Conservation (phyloP, 768 basidiomycete species). For the Mrakia frigida region DNA sequence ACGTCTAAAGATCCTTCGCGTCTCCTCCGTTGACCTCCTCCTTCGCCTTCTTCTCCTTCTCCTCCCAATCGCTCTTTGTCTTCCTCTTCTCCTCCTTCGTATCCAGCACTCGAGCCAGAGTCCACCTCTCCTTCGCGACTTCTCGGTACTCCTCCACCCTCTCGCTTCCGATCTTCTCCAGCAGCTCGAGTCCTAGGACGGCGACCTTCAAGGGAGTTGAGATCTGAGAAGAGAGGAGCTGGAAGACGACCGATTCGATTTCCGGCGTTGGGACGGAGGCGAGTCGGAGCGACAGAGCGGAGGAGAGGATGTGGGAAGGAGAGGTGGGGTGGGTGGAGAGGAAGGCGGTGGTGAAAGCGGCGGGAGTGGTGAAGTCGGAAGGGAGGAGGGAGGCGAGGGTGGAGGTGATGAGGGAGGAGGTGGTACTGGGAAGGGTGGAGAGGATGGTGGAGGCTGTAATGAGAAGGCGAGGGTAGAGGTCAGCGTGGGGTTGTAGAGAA, state of each 20-base stretch:
- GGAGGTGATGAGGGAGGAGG: constrained; percentile 52
- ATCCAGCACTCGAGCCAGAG: constrained; percentile 64
- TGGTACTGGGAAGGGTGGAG: background rate
- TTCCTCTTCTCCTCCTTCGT: constrained; percentile 47
- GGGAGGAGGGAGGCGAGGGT: constrained; percentile 56
- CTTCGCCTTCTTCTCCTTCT: background rate
- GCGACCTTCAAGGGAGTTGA: constrained; percentile 38
- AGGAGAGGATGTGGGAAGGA: constrained; percentile 57
- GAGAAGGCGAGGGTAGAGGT: background rate
- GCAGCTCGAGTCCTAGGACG: constrained; percentile 47
- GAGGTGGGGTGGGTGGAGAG: constrained; percentile 59
- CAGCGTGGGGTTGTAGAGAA: too few relatives aligned
- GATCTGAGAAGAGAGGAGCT: constrained; percentile 49
- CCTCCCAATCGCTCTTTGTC: background rate
- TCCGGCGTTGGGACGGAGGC: constrained; percentile 51
- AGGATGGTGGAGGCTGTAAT: background rate
- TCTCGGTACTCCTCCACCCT: constrained; percentile 60
- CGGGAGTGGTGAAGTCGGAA: constrained; percentile 47
- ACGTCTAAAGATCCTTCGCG: background rate
- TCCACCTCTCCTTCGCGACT: constrained; percentile 55
- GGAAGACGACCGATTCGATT: constrained; percentile 58
- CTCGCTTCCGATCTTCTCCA: constrained; percentile 52
- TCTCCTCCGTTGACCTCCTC: background rate
- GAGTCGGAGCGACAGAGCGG: constrained; percentile 54
- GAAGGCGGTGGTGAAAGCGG: constrained; percentile 68